These are phyloP conservation scores for Globisporangium perplexum DNA, from an alignment of 352 stramenopile genomes.

Conservation along the genomic window DNA sequence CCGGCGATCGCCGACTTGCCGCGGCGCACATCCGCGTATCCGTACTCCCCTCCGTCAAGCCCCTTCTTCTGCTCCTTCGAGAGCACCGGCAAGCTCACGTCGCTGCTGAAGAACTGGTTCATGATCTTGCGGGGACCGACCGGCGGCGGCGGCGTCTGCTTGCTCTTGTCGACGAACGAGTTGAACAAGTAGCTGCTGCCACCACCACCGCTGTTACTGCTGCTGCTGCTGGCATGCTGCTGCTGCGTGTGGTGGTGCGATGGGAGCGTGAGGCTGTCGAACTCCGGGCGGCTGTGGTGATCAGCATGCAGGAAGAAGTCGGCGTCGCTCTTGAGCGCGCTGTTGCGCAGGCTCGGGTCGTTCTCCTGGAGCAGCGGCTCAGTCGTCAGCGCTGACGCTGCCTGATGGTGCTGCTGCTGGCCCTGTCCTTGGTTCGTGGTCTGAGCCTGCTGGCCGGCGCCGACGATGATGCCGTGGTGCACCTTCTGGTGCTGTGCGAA, in stretches of 20 bases:
- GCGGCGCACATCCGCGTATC: conserved; percentile 25
- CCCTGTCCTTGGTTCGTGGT: background rate
- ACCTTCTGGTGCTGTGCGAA: conserved; percentile 71
- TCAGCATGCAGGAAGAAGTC: conserved; percentile 9
- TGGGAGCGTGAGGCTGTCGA: conserved; percentile 6
- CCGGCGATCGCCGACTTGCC: conserved; percentile 13
- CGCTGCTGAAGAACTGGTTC: conserved; percentile 29
- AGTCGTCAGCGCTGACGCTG: no score
- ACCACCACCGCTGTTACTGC: conserved; percentile 10
- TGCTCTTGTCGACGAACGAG: conserved; percentile 28
- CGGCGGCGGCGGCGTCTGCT: conserved; percentile 18
- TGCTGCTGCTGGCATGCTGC: conserved; percentile 8
- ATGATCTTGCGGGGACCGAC: conserved; percentile 28
- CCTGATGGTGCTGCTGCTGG: background rate
- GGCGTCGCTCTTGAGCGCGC: conserved; percentile 7
- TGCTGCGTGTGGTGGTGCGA: conserved; percentile 16
- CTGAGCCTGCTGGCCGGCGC: conserved; percentile 25
- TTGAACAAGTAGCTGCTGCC: conserved; percentile 33
- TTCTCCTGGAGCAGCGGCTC: conserved; percentile 17
- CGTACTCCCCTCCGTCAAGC: conserved; percentile 22
- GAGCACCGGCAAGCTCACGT: conserved; percentile 19
- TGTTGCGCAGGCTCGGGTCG: conserved; percentile 12
- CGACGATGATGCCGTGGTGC: conserved; percentile 67
- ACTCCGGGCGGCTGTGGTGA: conserved; percentile 9
- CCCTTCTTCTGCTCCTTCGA: conserved; percentile 36